These are phyloP conservation scores for Penicillium egyptiacum DNA, from an alignment of 495 filamentous ascomycete genomes.

Conservation along the genomic window DNA sequence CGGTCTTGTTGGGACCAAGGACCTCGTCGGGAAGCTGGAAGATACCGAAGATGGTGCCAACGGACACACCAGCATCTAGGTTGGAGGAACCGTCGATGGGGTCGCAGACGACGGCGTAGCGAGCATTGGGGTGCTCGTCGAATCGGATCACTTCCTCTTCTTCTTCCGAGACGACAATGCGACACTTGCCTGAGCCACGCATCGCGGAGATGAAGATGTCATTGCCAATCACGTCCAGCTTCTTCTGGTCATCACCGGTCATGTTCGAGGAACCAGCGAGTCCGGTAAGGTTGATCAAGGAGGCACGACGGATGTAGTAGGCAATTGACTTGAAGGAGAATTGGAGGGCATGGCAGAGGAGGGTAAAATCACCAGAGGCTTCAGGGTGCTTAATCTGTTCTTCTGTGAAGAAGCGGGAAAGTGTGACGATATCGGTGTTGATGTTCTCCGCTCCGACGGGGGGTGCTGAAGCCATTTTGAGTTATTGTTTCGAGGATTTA, in stretches of 20 bases:
- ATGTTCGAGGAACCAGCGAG: constrained; percentile 93
- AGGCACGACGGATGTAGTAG: constrained; percentile 97
- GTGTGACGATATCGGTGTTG: constrained; percentile 93
- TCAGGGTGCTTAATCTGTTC: constrained; percentile 91
- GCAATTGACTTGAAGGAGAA: constrained; percentile 99
- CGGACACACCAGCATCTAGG: constrained; percentile 94
- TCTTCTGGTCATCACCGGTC: constrained; percentile 98
- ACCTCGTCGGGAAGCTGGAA: constrained; percentile 77
- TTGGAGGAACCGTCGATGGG: constrained; percentile 98
- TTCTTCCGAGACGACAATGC: constrained; percentile 91
- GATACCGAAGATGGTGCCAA: constrained; percentile 96
- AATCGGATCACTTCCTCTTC: constrained; percentile 91
- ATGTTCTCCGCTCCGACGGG: constrained; percentile 67
- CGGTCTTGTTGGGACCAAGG: constrained; percentile 54
- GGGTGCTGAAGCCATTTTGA: constrained; percentile 39
- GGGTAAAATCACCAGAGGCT: constrained; percentile 98
- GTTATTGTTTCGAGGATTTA: not conserved
- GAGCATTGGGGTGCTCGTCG: constrained; percentile 71
- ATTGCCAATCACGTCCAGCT: constrained; percentile 98
- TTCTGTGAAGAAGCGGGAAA: constrained; percentile 93
- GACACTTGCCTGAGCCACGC: constrained; percentile 84
- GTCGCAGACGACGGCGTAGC: constrained; percentile 95
- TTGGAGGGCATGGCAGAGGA: constrained; percentile 95
- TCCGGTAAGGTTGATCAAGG: constrained; percentile 94
- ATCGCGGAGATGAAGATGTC: constrained; percentile 95